These are phyloP conservation scores for Plectranthus barbatus DNA, from an alignment of 257 asterid species.

Conservation along the genomic window DNA sequence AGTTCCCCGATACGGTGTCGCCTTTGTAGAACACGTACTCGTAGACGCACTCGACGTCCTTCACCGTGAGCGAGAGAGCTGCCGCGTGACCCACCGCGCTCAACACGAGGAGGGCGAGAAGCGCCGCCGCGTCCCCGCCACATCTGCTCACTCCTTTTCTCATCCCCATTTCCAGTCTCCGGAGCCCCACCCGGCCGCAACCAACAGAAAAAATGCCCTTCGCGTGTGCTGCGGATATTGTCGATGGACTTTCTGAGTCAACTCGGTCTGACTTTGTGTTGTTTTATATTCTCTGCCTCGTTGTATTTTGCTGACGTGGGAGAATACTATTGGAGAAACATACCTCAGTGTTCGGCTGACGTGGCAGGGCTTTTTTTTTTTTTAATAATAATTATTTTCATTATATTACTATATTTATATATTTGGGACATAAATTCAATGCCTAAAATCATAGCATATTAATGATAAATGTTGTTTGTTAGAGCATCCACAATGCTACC, in stretches of 20 bases:
- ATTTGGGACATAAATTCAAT: too few species aligned
- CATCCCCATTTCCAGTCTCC: conserved; percentile 8
- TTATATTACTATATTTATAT: too few species aligned
- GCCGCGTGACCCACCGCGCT: conserved; percentile 30
- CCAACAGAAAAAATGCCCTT: background rate
- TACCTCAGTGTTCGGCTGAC: conserved; percentile 11
- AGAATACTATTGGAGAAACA: conserved; percentile 1
- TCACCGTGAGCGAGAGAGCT: conserved; percentile 62
- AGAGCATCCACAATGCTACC: too few species aligned
- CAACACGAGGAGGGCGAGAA: conserved; percentile 28
- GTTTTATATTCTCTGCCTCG: background rate
- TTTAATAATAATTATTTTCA: too few species aligned
- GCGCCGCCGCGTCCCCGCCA: conserved; percentile 18
- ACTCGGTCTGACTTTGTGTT: background rate
- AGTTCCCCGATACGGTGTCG: conserved; percentile 76
- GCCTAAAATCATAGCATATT: too few species aligned
- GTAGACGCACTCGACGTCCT: conserved; percentile 62
- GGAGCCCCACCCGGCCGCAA: conserved; percentile 5
- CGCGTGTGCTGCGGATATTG: background rate
- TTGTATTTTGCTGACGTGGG: conserved; percentile 21
- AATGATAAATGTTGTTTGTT: too few species aligned
- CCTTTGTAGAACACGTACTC: conserved; percentile 72
- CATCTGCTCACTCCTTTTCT: conserved; percentile 5
- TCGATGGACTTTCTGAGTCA: background rate
- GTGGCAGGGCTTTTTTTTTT: background rate